Percentiles rank a stretch among this genome's conserved stretches.
Conservation (phyloP, 176 grass and related monocot genomes). For the Ananas comosus region DNA sequence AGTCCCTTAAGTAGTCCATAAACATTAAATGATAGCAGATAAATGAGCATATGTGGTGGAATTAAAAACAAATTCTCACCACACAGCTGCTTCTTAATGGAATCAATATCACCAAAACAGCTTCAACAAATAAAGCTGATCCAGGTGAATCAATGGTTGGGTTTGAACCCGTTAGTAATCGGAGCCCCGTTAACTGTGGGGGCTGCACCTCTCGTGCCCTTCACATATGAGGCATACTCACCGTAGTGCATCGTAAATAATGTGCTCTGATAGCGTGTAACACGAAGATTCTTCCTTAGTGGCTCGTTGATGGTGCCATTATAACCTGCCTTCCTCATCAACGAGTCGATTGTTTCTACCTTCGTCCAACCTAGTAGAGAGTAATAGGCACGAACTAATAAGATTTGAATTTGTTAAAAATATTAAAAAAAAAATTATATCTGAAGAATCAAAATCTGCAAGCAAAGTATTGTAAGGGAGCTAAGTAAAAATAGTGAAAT, state of each 20-base stretch:
- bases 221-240: constrained; percentile 76
- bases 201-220: constrained; percentile 53
- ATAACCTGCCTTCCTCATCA: constrained; percentile 93
- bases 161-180: constrained; percentile 56
- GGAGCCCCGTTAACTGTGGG: constrained; percentile 33
- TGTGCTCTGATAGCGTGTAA: constrained; percentile 89
- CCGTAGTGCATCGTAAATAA: constrained; percentile 77
- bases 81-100: constrained; percentile 19
- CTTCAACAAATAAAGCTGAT: constrained; percentile 8
- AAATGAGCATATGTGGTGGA: constrained; percentile 21
- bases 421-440: not conserved
- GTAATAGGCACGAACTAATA: not conserved
- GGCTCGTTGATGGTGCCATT: constrained; percentile 57
- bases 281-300: constrained; percentile 61
- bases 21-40: constrained; percentile 35
- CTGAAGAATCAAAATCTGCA: not conserved
- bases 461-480: not conserved
- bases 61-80: constrained; percentile 35
- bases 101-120: not conserved
- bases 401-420: not conserved
- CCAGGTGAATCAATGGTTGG: constrained; percentile 49
- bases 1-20: not conserved
- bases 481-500: too few relatives aligned
- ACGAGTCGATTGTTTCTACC: constrained; percentile 76
- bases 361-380: constrained; percentile 67